Conservation (phyloP, 2,329 filamentous ascomycete species). For the Verticillium nonalfalfae region DNA sequence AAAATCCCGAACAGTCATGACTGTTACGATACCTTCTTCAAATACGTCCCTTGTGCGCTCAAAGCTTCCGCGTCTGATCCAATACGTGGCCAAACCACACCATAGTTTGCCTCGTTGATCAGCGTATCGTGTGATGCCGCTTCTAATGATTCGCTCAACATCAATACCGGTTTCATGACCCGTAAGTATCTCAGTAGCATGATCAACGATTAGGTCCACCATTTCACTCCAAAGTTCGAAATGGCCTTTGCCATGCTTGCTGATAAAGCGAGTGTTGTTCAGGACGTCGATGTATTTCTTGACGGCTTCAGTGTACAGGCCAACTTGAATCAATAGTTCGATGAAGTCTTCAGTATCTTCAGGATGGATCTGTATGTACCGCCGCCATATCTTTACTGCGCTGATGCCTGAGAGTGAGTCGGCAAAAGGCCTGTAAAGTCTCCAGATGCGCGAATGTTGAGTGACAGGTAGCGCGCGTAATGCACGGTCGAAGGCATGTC, state of each 20-base stretch:
- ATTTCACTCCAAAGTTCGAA: conserved; percentile 98
- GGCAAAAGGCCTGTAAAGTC: conserved; percentile 82
- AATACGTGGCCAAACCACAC: conserved; percentile 92
- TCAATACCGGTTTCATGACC: conserved; percentile 77
- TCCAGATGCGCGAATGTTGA: conserved; percentile 94
- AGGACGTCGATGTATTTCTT: conserved; percentile 87
- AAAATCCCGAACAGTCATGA: conserved; percentile 98
- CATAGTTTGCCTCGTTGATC: conserved; percentile 94
- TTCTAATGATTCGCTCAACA: conserved; percentile 87
- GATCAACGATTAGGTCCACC: conserved; percentile 87
- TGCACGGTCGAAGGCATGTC: conserved; percentile 86
- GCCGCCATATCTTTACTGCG: conserved; percentile 85
- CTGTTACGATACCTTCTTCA: conserved; percentile 92
- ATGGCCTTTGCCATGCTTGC: conserved; percentile 88
- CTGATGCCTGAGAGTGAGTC: conserved; percentile 86
- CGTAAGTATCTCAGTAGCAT: conserved; percentile 80
- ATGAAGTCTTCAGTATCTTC: conserved; percentile 96
- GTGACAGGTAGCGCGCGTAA: conserved; percentile 87
- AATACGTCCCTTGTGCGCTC: conserved; percentile 90
- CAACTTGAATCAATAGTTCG: conserved; percentile 74
- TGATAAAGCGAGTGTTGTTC: conserved; percentile 84
- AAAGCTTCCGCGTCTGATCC: conserved; percentile 88
- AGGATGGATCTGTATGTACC: conserved; percentile 96
- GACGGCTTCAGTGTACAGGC: conserved; percentile 84
- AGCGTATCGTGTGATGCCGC: conserved; percentile 82